Evolutionary conservation across 2,329 filamentous ascomycete genomes (phyloP).

Genomic region (Dothideomycetidae sp.): DNA sequence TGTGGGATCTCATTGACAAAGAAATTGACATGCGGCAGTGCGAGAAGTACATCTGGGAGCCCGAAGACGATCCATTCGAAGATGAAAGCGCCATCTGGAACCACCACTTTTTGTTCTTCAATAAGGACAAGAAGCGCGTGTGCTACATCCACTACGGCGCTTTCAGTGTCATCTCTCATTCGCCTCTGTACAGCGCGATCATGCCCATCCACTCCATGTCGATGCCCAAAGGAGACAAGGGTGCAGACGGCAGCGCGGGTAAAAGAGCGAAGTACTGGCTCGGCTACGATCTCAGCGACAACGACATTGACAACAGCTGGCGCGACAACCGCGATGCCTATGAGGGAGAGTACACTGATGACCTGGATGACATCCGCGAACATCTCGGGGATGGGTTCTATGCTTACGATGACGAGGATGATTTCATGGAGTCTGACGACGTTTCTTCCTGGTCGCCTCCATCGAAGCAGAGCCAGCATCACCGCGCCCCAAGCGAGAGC

Average conservation of each 20-base stretch:
- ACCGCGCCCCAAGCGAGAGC: conserved; percentile 12
- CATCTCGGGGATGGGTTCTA: conserved; percentile 21
- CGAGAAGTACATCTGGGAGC: conserved; percentile 76
- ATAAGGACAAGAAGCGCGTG: conserved; percentile 78
- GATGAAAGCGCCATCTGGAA: conserved; percentile 93
- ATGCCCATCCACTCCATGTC: conserved; percentile 22
- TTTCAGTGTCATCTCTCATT: conserved; percentile 61
- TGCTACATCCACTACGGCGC: conserved; percentile 87
- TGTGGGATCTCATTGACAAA: conserved; percentile 86
- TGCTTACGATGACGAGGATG: conserved; percentile 13
- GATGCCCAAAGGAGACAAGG: conserved; percentile 31
- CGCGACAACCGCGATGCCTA: conserved; percentile 22
- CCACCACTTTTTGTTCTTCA: conserved; percentile 95
- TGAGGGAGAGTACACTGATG: conserved; percentile 21
- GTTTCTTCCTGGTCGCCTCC: conserved; percentile 12
- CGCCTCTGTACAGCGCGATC: conserved; percentile 35
- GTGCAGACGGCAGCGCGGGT: conserved; percentile 42
- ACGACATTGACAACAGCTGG: conserved; percentile 12
- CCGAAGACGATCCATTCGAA: conserved; percentile 78
- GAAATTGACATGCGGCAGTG: conserved; percentile 89
- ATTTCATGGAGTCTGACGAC: conserved; percentile 16
- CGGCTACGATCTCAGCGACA: conserved; percentile 39
- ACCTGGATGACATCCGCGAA: conserved; percentile 23
- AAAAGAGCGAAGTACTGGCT: conserved; percentile 87
- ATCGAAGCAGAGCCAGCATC: conserved; percentile 6